Percentiles rank a stretch among this genome's conserved stretches.
Evolutionary conservation across 2,329 filamentous ascomycete species (phyloP).

Genomic region (Epichloe sibirici): DNA sequence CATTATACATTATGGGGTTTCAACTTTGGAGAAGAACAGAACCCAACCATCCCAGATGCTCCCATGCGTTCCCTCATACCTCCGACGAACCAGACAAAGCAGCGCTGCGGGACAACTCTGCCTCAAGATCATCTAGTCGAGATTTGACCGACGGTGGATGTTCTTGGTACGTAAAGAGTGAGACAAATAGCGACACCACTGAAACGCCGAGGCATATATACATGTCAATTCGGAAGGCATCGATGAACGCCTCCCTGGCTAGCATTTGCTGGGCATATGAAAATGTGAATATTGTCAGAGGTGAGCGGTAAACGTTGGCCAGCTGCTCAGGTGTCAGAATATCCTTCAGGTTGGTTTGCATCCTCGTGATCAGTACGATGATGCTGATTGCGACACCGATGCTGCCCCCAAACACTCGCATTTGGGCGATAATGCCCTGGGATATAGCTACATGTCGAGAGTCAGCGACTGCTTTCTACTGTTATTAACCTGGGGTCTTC

Average conservation of each 20-base stretch:
- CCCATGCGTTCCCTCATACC: neutral
- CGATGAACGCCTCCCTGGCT: constrained; percentile 9
- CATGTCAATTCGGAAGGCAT: constrained; percentile 11
- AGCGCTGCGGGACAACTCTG: constrained; percentile 4
- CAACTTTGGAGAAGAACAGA: neutral
- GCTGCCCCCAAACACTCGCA: constrained; percentile 40
- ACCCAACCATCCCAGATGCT: neutral
- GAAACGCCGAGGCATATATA: constrained; percentile 11
- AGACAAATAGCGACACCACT: constrained; percentile 5
- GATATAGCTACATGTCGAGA: constrained; percentile 28
- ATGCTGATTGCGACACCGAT: constrained; percentile 41
- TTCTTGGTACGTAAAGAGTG: constrained; percentile 11
- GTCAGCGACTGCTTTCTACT: neutral
- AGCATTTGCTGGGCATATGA: constrained; percentile 6
- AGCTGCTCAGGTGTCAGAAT: constrained; percentile 9
- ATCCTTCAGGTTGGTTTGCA: constrained; percentile 7
- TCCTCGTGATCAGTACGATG: constrained; percentile 26
- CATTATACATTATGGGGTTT: neutral
- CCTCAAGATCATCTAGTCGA: constrained; percentile 14
- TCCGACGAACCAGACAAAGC: neutral
- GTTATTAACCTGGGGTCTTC: neutral
- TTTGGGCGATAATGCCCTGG: constrained; percentile 39
- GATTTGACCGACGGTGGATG: constrained; percentile 11
- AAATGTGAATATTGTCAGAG: constrained; percentile 8
- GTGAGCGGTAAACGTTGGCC: constrained; percentile 10